Percentiles rank a stretch among this genome's conserved stretches.
Conservation (phyloP, 2,329 filamentous ascomycete genomes). For the Simplicillium sp. region DNA sequence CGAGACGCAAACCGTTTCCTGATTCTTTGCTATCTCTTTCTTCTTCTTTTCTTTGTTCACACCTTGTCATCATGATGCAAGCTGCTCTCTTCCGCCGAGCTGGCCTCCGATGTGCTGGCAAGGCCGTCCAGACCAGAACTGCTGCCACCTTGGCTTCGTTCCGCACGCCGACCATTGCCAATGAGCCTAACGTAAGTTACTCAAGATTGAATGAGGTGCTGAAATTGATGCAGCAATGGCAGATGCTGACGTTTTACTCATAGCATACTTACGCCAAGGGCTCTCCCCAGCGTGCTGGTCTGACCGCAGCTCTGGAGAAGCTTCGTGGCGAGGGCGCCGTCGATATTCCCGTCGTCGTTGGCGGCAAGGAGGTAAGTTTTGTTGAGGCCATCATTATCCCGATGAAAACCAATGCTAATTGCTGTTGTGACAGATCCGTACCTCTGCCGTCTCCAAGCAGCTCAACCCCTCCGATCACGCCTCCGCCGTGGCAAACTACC, state of each 20-base stretch:
- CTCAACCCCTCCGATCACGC: conserved; percentile 76
- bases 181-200: conserved; percentile 84
- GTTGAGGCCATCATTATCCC: background rate
- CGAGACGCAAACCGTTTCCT: background rate
- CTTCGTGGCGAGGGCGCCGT: conserved; percentile 62
- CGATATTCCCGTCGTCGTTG: conserved; percentile 74
- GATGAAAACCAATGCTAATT: background rate
- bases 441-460: conserved; percentile 58
- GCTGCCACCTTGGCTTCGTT: conserved; percentile 66
- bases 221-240: no score
- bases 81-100: conserved; percentile 23
- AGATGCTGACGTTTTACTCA: background rate
- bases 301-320: conserved; percentile 63
- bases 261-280: conserved; percentile 86
- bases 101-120: conserved; percentile 19
- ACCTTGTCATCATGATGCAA: conserved; percentile 19
- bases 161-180: conserved; percentile 76
- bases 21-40: conserved; percentile 6
- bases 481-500: conserved; percentile 70
- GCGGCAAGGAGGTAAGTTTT: conserved; percentile 62
- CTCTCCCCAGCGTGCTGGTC: conserved; percentile 66
- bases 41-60: conserved; percentile 8
- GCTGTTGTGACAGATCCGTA: conserved; percentile 46
- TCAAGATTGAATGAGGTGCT: no score
- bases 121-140: conserved; percentile 19